Base-by-base conservation (phyloP, 1,139 yeast species). In the Sugiyamaella japonica region DNA sequence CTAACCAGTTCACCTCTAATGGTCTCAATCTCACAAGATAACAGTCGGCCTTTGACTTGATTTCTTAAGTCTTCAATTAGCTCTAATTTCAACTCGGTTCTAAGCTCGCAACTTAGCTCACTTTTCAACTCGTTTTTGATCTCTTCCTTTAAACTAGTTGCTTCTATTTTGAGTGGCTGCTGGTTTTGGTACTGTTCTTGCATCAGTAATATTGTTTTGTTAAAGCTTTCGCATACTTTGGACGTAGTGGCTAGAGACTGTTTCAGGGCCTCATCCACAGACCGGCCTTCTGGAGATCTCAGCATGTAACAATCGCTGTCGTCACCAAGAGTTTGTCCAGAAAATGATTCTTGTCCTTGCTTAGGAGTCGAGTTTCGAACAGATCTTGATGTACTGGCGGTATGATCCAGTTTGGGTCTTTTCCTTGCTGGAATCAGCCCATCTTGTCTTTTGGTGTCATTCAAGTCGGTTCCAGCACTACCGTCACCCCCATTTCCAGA, bases 151-250 rank as follows among this genome's bases (percentile, higher is more conserved):
- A 39, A 13, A 10, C 13, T 38, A 10, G 20, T 15, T 16, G n/a
- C 8, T n/a, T 15, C 37, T 2, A 25, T 5, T 34, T 7, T 25
- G 6, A 29, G 13, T 23, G 13, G 12, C 8, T 40, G 23, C 31
- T 39, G 40, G 2, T 13, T 34, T 20, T 45, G 20, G n/a, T 45
- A 25, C n/a, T 15, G n/a, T 16, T 48, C 39, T 7, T 31, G 12
- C 34, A 48, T 13, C 29, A 48, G 9, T 31, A 23, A 13, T 15
- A 48, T 39, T 1, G 45, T 38, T 13, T 41, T 32, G 34, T 38
- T 31, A 25, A 48, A 48, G 38, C 51, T 48, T 17, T 48, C 51
- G 38, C 51, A 48, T 39, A 48, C 32, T 34, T 40, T 48, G 13
- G 51, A 34, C 15, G 51, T 48, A 5, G 46, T 38, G 2, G 39